Evolutionary conservation across 1,284 basidiomycete species (phyloP).

Genomic region (Irpex sp.): DNA sequence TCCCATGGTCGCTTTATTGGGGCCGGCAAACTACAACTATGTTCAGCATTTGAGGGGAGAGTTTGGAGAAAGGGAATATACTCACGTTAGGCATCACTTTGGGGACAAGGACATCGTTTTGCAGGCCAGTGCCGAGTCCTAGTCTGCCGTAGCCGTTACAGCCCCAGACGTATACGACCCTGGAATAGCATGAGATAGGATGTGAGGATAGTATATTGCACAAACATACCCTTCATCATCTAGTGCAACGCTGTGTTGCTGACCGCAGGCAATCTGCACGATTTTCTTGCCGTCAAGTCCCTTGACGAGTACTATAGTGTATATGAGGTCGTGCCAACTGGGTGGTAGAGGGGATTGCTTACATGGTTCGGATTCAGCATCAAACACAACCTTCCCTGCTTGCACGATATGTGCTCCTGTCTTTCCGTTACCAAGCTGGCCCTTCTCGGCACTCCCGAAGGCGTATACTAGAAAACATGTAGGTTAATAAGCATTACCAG

Average conservation of each 20-base stretch:
- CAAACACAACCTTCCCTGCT: constrained; percentile 78
- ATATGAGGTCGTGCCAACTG: neutral
- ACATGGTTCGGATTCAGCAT: constrained; percentile 76
- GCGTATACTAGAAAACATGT: constrained; percentile 58
- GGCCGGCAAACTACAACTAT: constrained; percentile 58
- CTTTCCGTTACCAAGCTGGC: constrained; percentile 87
- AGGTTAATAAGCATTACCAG: constrained; percentile 1
- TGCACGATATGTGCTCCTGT: constrained; percentile 86
- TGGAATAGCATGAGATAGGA: constrained; percentile 20
- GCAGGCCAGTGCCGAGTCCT: constrained; percentile 64
- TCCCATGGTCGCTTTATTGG: constrained; percentile 61
- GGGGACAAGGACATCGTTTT: constrained; percentile 76
- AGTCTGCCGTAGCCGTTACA: constrained; percentile 80
- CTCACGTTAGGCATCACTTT: constrained; percentile 70
- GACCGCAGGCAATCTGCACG: constrained; percentile 77
- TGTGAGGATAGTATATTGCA: neutral
- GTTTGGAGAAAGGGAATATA: neutral
- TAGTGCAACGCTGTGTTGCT: constrained; percentile 81
- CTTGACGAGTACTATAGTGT: constrained; percentile 55
- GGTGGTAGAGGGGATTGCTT: constrained; percentile 22
- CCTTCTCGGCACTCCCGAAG: constrained; percentile 88
- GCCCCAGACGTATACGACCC: constrained; percentile 82
- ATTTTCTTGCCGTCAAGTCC: constrained; percentile 74
- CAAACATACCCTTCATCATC: constrained; percentile 61
- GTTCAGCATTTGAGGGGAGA: constrained; percentile 5